These are phyloP conservation scores for Pholiota conissans DNA, from an alignment of 768 basidiomycete species.

Conservation along the genomic window DNA sequence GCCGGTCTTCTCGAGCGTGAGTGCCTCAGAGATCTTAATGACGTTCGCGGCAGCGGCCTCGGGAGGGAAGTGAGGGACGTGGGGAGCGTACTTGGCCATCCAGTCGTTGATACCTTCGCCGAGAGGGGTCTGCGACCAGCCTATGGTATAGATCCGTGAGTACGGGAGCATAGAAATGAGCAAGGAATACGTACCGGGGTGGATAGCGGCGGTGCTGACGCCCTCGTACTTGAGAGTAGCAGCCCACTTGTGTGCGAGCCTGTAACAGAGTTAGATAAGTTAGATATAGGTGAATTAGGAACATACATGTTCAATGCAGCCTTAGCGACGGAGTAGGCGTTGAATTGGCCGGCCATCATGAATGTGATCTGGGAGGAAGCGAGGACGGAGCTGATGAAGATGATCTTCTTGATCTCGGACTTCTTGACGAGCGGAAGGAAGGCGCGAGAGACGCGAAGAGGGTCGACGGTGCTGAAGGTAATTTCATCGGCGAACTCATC, in stretches of 20 bases:
- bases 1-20: slow-evolving; percentile 15
- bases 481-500: slow-evolving; percentile 20
- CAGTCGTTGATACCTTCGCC: slow-evolving; percentile 20
- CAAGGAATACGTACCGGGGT: slow-evolving; percentile 15
- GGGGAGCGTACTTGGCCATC: slow-evolving; percentile 23
- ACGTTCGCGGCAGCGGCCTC: slow-evolving; percentile 17
- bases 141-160: slow-evolving; percentile 1
- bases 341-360: neutral
- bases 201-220: slow-evolving; percentile 20
- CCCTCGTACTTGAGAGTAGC: slow-evolving; percentile 21
- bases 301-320: slow-evolving; percentile 23
- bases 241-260: slow-evolving; percentile 25
- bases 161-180: too few relatives aligned
- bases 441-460: slow-evolving; percentile 18
- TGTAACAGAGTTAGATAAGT: neutral
- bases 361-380: slow-evolving; percentile 15
- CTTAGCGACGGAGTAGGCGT: slow-evolving; percentile 1
- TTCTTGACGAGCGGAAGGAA: slow-evolving; percentile 23
- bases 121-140: slow-evolving; percentile 23
- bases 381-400: slow-evolving; percentile 21
- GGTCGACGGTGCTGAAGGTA: slow-evolving; percentile 19
- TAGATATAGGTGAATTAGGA: neutral
- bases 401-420: slow-evolving; percentile 22
- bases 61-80: slow-evolving; percentile 19
- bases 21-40: slow-evolving; percentile 15